Percentiles rank a stretch among this genome's conserved stretches.
Conservation (phyloP, 805 yeast species). For the Candida patagonica region DNA sequence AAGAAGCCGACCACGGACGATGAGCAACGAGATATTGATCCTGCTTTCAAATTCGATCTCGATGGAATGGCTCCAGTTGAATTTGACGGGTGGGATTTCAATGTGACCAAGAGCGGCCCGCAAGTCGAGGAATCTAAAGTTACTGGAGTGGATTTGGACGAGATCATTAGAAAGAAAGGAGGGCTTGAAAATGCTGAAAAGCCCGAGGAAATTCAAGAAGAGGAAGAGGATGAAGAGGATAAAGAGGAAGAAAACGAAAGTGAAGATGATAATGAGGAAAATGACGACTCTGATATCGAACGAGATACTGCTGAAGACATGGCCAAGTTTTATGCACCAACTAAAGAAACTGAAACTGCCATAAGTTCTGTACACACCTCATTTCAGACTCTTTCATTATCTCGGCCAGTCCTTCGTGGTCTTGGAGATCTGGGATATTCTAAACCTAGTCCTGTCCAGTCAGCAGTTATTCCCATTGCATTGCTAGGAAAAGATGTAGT, state of each 20-base stretch:
- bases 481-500: constrained; percentile 90
- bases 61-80: constrained; percentile 33
- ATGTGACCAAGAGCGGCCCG: constrained; percentile 24
- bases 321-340: constrained; percentile 63
- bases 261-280: constrained; percentile 17
- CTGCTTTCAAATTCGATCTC: constrained; percentile 60
- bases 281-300: constrained; percentile 30
- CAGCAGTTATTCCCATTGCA: constrained; percentile 89
- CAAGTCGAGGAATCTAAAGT: constrained; percentile 23
- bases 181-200: constrained; percentile 46
- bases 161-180: constrained; percentile 80
- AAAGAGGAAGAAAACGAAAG: constrained; percentile 28
- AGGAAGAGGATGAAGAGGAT: constrained; percentile 14
- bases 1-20: constrained; percentile 12
- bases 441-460: constrained; percentile 91
- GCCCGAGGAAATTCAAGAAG: constrained; percentile 25
- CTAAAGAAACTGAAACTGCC: constrained; percentile 45
- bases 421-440: constrained; percentile 70
- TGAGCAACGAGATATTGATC: constrained; percentile 49
- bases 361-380: constrained; percentile 45
- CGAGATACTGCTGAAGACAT: constrained; percentile 76
- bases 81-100: constrained; percentile 82
- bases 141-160: constrained; percentile 74
- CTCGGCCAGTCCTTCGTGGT: constrained; percentile 86
- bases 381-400: constrained; percentile 69